Evolutionary conservation across 73 alveolate species (phyloP).

Genomic region (Tetrahymena malaccensis): DNA sequence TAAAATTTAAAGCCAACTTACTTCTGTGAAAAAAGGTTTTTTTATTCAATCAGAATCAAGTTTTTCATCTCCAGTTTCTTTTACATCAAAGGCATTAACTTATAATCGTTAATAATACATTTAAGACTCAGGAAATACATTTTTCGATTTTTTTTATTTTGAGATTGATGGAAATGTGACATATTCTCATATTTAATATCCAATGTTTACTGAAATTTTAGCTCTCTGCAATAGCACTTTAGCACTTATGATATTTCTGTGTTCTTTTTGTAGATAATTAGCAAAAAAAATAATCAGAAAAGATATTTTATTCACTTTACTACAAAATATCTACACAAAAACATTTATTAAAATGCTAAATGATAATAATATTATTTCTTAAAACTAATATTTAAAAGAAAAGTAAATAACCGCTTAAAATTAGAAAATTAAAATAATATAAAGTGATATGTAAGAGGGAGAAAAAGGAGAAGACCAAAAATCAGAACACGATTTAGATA

Average conservation of each 20-base stretch:
- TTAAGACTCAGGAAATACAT: background rate
- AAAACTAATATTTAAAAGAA: too few relatives aligned
- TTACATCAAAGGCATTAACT: background rate
- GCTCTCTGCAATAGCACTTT: background rate
- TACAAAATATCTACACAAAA: background rate
- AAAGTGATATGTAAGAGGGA: background rate
- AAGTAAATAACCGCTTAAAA: too few relatives aligned
- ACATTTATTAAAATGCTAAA: background rate
- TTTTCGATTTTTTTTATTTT: too few relatives aligned
- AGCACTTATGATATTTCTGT: background rate
- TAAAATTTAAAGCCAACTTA: background rate
- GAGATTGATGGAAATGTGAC: background rate
- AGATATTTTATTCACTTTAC: background rate
- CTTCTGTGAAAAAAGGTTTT: background rate
- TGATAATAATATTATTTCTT: too few relatives aligned
- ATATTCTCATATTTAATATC: background rate
- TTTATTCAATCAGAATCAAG: too few relatives aligned
- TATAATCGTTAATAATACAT: background rate
- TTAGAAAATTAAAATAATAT: background rate
- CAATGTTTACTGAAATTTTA: background rate
- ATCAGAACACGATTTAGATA: background rate
- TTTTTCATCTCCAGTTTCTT: background rate
- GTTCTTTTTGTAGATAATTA: background rate
- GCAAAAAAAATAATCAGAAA: background rate
- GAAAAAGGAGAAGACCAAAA: background rate